These are phyloP conservation scores for Penicillium occitanis DNA, from an alignment of 2,329 filamentous ascomycete genomes.

Conservation along the genomic window DNA sequence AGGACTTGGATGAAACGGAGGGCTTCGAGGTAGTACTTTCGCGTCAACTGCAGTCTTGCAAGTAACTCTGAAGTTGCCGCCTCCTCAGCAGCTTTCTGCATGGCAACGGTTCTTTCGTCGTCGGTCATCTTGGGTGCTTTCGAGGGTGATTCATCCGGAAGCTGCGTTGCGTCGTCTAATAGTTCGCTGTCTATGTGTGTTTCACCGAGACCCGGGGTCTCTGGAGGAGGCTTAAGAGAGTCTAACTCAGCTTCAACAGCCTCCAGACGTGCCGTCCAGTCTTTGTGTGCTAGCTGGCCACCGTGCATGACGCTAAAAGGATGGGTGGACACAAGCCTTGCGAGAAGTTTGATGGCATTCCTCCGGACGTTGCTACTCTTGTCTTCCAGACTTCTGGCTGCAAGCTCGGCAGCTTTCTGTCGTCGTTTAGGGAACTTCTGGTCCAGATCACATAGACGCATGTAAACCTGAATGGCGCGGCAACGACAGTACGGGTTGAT, in stretches of 20 bases:
- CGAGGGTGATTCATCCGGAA: conserved; percentile 64
- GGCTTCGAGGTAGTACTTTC: conserved; percentile 89
- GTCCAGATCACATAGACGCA: conserved; percentile 88
- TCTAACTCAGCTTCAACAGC: conserved; percentile 80
- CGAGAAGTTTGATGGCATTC: conserved; percentile 91
- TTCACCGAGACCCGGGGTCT: conserved; percentile 68
- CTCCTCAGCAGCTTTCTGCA: conserved; percentile 80
- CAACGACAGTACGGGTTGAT: conserved; percentile 95
- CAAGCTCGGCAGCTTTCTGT: conserved; percentile 82
- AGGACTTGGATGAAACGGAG: conserved; percentile 91
- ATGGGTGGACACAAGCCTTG: conserved; percentile 85
- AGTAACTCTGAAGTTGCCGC: conserved; percentile 86
- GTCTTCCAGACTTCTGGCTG: conserved; percentile 86
- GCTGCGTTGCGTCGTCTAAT: conserved; percentile 82
- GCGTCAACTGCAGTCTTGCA: conserved; percentile 80
- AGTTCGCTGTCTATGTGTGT: conserved; percentile 75
- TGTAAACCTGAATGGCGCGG: conserved; percentile 87
- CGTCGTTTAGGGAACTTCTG: conserved; percentile 92
- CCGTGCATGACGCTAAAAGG: conserved; percentile 92
- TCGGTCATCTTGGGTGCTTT: conserved; percentile 71
- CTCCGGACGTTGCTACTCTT: conserved; percentile 96
- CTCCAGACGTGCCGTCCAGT: conserved; percentile 81
- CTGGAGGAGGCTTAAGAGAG: conserved; percentile 74
- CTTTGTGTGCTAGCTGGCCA: conserved; percentile 76
- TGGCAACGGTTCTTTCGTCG: conserved; percentile 69